Conservation (phyloP, 768 basidiomycete species). For the Gloeophyllum trabeum region DNA sequence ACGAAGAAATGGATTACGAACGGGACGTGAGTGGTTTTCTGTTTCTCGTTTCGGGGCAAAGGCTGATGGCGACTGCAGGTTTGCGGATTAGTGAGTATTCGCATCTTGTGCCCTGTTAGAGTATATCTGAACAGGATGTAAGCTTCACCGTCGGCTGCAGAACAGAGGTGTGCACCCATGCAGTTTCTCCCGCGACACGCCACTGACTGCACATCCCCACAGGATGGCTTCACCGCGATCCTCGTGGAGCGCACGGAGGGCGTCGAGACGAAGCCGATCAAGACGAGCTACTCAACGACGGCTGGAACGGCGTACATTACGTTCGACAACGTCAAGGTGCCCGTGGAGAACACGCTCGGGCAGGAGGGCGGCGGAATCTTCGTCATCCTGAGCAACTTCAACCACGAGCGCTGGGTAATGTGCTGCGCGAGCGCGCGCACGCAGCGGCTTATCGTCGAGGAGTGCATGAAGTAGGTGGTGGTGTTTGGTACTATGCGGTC, state of each 20-base stretch:
- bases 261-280: conserved; percentile 77
- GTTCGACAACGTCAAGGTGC: conserved; percentile 78
- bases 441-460: conserved; percentile 68
- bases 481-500: not conserved
- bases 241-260: conserved; percentile 76
- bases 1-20: conserved; percentile 89
- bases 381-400: conserved; percentile 76
- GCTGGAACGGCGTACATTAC: conserved; percentile 84
- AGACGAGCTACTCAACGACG: conserved; percentile 80
- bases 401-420: conserved; percentile 94
- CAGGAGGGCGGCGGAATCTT: conserved; percentile 65
- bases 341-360: conserved; percentile 80
- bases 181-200: conserved; percentile 12
- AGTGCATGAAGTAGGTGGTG: conserved; percentile 57
- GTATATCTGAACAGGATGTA: not conserved
- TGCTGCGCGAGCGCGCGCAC: conserved; percentile 52
- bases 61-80: conserved; percentile 16
- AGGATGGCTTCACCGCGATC: conserved; percentile 78
- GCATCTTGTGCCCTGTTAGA: too few species aligned
- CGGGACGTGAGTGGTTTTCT: conserved; percentile 31
- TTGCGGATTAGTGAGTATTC: conserved; percentile 21
- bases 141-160: conserved; percentile 65
- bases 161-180: conserved; percentile 36
- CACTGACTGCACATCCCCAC: too few species aligned
- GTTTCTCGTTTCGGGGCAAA: not conserved